Conservation (phyloP, 805 yeast genomes). For the Candida mattraensis region DNA sequence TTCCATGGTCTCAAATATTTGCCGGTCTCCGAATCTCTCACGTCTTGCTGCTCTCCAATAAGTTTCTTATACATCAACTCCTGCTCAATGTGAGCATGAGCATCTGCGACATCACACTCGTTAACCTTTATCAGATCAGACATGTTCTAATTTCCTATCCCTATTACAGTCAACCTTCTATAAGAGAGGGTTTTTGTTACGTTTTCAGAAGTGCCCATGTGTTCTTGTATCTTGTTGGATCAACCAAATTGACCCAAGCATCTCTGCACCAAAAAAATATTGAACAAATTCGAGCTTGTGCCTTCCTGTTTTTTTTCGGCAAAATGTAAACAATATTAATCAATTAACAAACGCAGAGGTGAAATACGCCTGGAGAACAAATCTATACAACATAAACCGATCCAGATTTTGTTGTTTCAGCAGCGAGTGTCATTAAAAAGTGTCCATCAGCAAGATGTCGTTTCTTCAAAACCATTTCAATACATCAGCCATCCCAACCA, state of each 20-base stretch:
- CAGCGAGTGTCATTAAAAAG: too few relatives aligned
- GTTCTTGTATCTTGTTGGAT: neutral
- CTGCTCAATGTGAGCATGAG: conserved; percentile 24
- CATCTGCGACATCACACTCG: conserved; percentile 30
- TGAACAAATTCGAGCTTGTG: neutral
- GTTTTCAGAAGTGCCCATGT: neutral
- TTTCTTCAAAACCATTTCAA: conserved; percentile 33
- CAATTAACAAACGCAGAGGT: conserved; percentile 6
- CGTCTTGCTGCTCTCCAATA: conserved; percentile 10
- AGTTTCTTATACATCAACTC: conserved; percentile 14
- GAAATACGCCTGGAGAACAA: conserved; percentile 4
- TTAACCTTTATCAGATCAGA: conserved; percentile 22
- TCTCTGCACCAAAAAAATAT: neutral
- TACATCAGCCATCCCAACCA: conserved; percentile 34
- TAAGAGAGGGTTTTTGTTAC: too few relatives aligned
- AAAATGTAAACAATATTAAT: conserved; percentile 19
- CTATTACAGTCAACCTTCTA: neutral
- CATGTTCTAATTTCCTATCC: conserved; percentile 4
- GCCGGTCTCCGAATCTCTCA: conserved; percentile 28
- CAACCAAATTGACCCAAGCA: too few relatives aligned
- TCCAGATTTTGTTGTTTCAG: too few relatives aligned
- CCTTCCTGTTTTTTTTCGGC: conserved; percentile 8
- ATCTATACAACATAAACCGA: neutral
- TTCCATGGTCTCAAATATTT: conserved; percentile 40
- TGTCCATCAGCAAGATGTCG: too few relatives aligned